Base-by-base conservation (phyloP, 192 early-diverging fungal genomes). In the Coemansia sp. region DNA sequence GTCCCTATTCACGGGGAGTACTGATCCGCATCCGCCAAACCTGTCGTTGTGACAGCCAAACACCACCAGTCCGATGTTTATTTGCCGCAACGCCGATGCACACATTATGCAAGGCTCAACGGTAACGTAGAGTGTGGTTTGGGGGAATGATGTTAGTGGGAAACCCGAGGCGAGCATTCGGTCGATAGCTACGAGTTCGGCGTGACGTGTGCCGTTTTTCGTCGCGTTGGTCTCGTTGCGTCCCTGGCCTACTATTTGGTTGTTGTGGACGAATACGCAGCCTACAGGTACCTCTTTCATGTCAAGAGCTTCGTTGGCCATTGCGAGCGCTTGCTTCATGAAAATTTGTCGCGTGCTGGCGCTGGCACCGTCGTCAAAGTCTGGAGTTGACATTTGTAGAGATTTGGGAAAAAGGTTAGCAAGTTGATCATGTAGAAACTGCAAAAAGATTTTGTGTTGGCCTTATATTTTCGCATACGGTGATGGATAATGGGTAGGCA, bases 81-180 rank as follows among this genome's bases (percentile, higher is more conserved):
- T 68, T 67, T 93, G 92, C 13, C 96, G 76, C 63, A 98, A 75
- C 7, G 97, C 98, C 46, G 94, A 90, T 0, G 95, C 95, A 65
- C 97, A 99, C 98, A 98, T 99, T 5, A 99, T 86, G 75, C 98
- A 99, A 1, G 98, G 97, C 77, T 98, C 98, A 0, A 99, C 95
- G 0, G 98, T 97, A 16, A 99, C 98, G 78, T 97, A 99, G 27
- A 99, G 81, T 44, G 89, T 90, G 27, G 87, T 88, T 42, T 72
- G 5, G 7, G 34, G n/a, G 63, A 92, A 90, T 0, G 87, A 67
- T 22, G 80, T 71, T 8, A 81, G 63, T 5, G 57, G 72, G 33
- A 77, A 75, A 34, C 76, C 80, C 24, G 33, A 7, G 59, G 60
- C 66, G 70, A 85, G 75, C 70, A 99, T 92, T 42, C 87, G 76